A percentile compares a stretch with the other conserved stretches of the same genome.
phyloP scores from a whole-genome alignment of 2,329 filamentous ascomycete genomes.

The Kalmusia sp. region DNA sequence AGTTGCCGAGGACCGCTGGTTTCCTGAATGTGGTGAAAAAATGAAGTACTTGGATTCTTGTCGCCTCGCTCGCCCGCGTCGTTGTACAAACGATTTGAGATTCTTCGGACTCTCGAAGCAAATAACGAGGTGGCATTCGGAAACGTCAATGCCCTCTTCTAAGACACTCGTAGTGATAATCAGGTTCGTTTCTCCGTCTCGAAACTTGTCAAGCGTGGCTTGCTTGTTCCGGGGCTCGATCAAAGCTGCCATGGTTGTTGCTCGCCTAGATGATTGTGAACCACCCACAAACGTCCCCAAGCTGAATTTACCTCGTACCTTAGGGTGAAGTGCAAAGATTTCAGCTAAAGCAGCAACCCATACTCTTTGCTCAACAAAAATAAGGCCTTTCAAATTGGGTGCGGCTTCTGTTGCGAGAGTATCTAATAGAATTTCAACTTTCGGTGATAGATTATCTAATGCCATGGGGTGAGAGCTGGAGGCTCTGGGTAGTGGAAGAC shows the following conservation, averaged over 20 bases:
- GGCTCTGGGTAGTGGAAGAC: constrained; percentile 16
- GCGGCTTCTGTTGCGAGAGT: constrained; percentile 44
- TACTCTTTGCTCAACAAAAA: constrained; percentile 56
- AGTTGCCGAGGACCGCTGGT: constrained; percentile 47
- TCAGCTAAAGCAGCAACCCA: constrained; percentile 52
- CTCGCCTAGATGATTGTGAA: constrained; percentile 51
- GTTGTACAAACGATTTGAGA: constrained; percentile 70
- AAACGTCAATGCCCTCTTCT: constrained; percentile 68
- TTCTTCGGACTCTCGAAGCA: constrained; percentile 69
- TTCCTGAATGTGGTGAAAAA: constrained; percentile 50
- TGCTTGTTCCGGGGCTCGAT: constrained; percentile 56
- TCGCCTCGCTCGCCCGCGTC: constrained; percentile 68
- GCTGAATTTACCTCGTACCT: constrained; percentile 42
- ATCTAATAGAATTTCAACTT: constrained; percentile 46
- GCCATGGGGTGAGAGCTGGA: constrained; percentile 11
- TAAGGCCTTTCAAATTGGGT: constrained; percentile 48
- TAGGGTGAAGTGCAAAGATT: constrained; percentile 42
- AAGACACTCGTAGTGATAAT: constrained; percentile 65
- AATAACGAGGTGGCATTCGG: constrained; percentile 69
- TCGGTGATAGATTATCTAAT: constrained; percentile 36
- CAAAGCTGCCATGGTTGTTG: constrained; percentile 58
- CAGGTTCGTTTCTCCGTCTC: constrained; percentile 61
- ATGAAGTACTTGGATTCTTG: constrained; percentile 63
- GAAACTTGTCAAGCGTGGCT: constrained; percentile 62
- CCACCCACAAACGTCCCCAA: constrained; percentile 62